Evolutionary conservation across 441 rosid genomes (phyloP), one percentile per base, ranked within the genome.

Genomic region (Adansonia grandidieri): DNA sequence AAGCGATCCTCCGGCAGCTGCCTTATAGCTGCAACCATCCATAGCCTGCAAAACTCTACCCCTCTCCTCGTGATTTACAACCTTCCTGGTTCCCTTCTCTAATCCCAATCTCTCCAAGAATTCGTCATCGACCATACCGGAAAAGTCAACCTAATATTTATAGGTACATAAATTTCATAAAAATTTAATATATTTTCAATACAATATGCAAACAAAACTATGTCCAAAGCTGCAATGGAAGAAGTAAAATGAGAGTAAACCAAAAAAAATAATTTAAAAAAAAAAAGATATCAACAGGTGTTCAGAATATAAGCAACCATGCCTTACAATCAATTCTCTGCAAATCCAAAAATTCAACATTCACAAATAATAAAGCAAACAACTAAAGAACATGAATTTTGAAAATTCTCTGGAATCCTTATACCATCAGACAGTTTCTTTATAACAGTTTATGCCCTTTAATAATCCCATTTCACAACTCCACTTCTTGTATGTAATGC

Each of bases 21-120:
- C 99, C 85, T 96, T 96, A 80, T 94, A 96, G 86, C 91, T 92
- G 86, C 99, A 92, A 79, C 99, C 99, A 83, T 96, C 99, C 99
- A 96, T 94, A 47, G 97, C 99, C 73, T 83, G 93, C 88, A 96
- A 85, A 48, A 94, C 91, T 82, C 83, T 86, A 78, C 98, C 98
- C 73, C 98, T 94, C 88, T 94, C 99, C 84, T 96, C 97, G 78
- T 94, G 99, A 86, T 96, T 91, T 54, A 94, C 90, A 67, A 96
- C 82, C 86, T 88, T 96, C 89, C 99, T 91, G 7, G 94, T 90
- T 68, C 99, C 99, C 76, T 96, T 96, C 79, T 85, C 91, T 79
- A 95, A 84, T 22, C 88, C 94, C 75, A 95, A 76, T 83, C 85
- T 89, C 73, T 89, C 81, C 84, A 95, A 88, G 80, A 95, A 93